A percentile compares a stretch with the other conserved stretches of the same genome.
phyloP scores from a whole-genome alignment of 495 filamentous ascomycete species.

The Hypomontagnella monticulosa region DNA sequence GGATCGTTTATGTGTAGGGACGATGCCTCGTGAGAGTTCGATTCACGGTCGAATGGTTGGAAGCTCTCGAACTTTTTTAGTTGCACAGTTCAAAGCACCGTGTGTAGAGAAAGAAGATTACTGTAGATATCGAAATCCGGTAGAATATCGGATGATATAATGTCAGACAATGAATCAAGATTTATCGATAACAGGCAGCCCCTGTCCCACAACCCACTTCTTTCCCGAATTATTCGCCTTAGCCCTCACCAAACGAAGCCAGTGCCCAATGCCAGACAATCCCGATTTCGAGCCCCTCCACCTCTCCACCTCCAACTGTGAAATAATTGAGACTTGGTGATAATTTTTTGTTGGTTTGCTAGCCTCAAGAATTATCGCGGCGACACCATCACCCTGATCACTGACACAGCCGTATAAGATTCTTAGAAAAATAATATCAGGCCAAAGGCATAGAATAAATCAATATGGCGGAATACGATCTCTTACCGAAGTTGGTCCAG shows the following conservation, averaged over 20 bases:
- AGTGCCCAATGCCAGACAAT: background rate
- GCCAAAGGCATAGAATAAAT: constrained; percentile 21
- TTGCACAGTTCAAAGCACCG: background rate
- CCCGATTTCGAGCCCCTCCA: background rate
- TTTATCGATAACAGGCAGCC: constrained; percentile 16
- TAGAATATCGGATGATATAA: constrained; percentile 19
- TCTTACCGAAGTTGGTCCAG: constrained; percentile 87
- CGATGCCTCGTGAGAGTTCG: background rate
- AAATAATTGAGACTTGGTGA: background rate
- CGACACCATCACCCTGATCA: constrained; percentile 7
- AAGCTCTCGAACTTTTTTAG: constrained; percentile 15
- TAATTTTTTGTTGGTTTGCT: constrained; percentile 23
- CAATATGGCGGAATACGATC: constrained; percentile 81
- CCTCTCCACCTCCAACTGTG: constrained; percentile 27
- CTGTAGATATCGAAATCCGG: constrained; percentile 15
- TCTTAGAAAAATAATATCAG: background rate
- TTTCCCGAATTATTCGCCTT: constrained; percentile 27
- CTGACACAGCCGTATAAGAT: background rate
- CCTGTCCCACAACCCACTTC: constrained; percentile 32
- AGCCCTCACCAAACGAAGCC: constrained; percentile 7
- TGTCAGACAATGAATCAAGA: background rate
- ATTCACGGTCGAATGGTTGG: background rate
- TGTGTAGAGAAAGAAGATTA: background rate
- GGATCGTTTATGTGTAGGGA: background rate
- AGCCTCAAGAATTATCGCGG: constrained; percentile 1